A percentile compares a stretch with the other conserved stretches of the same genome.
Conservation (phyloP, 2,329 filamentous ascomycete species). For the Rutstroemia sp. region DNA sequence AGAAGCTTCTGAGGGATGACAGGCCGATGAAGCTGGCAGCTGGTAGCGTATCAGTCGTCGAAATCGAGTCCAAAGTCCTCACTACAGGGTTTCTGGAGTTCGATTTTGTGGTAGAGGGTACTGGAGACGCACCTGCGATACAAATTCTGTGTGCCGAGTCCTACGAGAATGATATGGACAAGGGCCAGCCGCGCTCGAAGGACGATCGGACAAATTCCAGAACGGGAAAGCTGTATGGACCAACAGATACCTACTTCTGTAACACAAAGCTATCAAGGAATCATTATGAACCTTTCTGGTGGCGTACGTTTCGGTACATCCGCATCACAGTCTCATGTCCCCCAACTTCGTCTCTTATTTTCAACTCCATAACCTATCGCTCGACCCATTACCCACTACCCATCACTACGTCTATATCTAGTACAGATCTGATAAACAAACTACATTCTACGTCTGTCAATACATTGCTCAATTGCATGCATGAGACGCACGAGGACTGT, state of each 20-base stretch:
- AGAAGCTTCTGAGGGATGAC: background rate
- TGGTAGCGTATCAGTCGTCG: background rate
- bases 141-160: background rate
- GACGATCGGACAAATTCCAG: background rate
- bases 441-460: constrained; percentile 5
- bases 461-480: constrained; percentile 13
- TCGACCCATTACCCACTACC: background rate
- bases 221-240: background rate
- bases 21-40: background rate
- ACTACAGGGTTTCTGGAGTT: background rate
- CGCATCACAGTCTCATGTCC: background rate
- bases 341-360: background rate
- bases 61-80: background rate
- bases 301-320: background rate
- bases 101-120: background rate
- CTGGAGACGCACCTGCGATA: background rate
- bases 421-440: background rate
- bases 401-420: background rate
- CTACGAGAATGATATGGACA: background rate
- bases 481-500: constrained; percentile 29
- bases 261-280: background rate
- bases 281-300: background rate
- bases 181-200: background rate
- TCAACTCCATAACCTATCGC: background rate
- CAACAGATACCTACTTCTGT: background rate